Evolutionary conservation across 1,284 basidiomycete genomes (phyloP), one percentile per base, ranked within the genome.

Genomic region (Ceratobasidium sp.): DNA sequence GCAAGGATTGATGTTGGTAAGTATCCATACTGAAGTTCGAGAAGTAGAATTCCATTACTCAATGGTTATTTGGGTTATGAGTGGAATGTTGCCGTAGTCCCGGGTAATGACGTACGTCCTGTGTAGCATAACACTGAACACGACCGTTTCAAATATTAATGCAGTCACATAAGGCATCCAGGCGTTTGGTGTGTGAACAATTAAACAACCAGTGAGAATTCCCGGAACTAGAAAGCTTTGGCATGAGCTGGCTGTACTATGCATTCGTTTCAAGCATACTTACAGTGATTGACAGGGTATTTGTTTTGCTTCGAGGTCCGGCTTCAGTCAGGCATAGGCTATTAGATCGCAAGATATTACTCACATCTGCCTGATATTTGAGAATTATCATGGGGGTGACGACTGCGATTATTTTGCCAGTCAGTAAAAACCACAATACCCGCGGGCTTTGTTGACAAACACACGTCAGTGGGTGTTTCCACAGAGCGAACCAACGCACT

Each of bases 301-400:
- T 3, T 31, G 34, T 60, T 60, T 17, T 22, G 8, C 57, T 49
- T 17, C 4, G 22, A n/a, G n/a, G n/a, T n/a, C n/a, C 13, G 12
- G 43, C 1, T 25, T 29, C n/a, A 10, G 29, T 12, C 29, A 34
- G 43, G 40, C 32, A 45, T 22, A 6, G 20, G 6, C 12, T 12
- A 20, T n/a, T n/a, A 20, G 20, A 7, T 6, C 6, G 43, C 6
- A 6, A 12, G 12, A 47, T 8, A 20, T 47, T 12, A 49, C 57
- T 34, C 25, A 60, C 57, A 49, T 60, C 43, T 47, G 57, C 57
- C 17, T 60, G 43, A n/a, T 32, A 13, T 22, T 60, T 45, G 43
- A 49, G 4, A 29, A 47, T 29, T 10, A 60, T 22, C 6, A 49
- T 20, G 20, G 12, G 20, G 12, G 43, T 7, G 12, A 10, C 43